phyloP scores from a whole-genome alignment of 352 stramenopile genomes.

The Globisporangium nodosum region DNA sequence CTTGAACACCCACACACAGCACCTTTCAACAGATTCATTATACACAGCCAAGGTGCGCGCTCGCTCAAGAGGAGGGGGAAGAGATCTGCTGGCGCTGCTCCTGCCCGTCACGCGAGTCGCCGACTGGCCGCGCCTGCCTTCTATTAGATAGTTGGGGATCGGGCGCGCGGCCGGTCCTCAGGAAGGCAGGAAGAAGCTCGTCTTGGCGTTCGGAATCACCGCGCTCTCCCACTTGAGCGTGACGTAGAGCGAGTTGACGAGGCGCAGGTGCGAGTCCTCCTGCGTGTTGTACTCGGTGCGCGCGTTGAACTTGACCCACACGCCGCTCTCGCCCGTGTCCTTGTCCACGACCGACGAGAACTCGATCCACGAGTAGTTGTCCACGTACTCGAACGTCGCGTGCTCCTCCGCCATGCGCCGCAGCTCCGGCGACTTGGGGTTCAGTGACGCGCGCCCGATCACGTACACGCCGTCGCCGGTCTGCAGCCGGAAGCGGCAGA shows the following conservation, averaged over 20 bases:
- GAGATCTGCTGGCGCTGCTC: background rate
- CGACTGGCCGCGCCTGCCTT: too few species aligned
- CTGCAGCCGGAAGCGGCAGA: slow-evolving; percentile 42
- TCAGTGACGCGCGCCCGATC: slow-evolving; percentile 53
- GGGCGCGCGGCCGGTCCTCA: background rate
- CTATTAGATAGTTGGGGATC: background rate
- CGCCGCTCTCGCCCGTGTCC: slow-evolving; percentile 27
- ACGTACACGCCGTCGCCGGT: slow-evolving; percentile 42
- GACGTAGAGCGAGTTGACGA: slow-evolving; percentile 42
- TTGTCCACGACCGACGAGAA: slow-evolving; percentile 31
- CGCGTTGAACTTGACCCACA: slow-evolving; percentile 58
- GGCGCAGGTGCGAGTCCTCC: slow-evolving; percentile 42
- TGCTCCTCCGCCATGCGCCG: slow-evolving; percentile 23
- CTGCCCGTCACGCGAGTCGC: too few species aligned
- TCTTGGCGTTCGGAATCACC: slow-evolving; percentile 25
- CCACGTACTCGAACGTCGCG: slow-evolving; percentile 43
- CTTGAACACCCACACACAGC: background rate
- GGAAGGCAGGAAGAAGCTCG: slow-evolving; percentile 9
- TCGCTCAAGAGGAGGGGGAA: background rate
- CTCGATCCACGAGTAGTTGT: slow-evolving; percentile 50
- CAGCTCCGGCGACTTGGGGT: slow-evolving; percentile 35
- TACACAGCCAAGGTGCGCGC: background rate
- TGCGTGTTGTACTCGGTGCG: slow-evolving; percentile 57
- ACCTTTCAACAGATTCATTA: background rate
- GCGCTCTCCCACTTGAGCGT: slow-evolving; percentile 54